These are phyloP conservation scores for Dunaliella sp. DNA, from an alignment of 139 green algal species.

Conservation along the genomic window DNA sequence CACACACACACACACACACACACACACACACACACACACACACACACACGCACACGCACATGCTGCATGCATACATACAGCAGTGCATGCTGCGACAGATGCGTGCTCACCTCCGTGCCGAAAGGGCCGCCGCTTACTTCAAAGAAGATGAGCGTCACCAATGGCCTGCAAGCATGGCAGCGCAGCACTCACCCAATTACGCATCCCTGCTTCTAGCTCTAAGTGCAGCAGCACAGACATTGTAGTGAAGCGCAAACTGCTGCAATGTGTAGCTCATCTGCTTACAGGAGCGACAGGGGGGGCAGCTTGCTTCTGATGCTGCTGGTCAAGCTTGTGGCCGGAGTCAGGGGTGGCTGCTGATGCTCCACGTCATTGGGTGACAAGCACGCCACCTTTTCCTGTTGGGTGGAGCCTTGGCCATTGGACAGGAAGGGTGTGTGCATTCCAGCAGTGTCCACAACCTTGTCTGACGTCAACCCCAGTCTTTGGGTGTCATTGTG, in stretches of 20 bases:
- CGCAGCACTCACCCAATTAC: neutral
- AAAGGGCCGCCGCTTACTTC: constrained; percentile 95
- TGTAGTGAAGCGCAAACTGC: neutral
- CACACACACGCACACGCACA: neutral
- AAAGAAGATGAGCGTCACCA: constrained; percentile 95
- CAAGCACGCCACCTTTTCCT: too few species aligned
- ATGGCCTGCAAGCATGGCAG: constrained; percentile 46
- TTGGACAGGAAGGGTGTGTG: too few species aligned
- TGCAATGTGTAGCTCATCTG: neutral
- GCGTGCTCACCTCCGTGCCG: constrained; percentile 76
- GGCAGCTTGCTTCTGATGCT: constrained; percentile 5
- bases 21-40: neutral
- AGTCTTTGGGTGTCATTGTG: too few species aligned
- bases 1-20: neutral
- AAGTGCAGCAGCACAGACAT: neutral
- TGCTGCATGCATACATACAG: neutral
- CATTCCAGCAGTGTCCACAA: too few species aligned
- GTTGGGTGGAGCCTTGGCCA: too few species aligned
- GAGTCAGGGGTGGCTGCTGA: too few species aligned
- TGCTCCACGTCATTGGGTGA: too few species aligned
- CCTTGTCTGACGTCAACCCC: too few species aligned
- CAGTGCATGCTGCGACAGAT: neutral
- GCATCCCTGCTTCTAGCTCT: neutral
- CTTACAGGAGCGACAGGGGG: neutral
- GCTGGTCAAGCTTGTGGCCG: constrained; percentile 9